Evolutionary conservation across 2,329 filamentous ascomycete genomes (phyloP).

Genomic region (Sporothrix pseudoabietina): DNA sequence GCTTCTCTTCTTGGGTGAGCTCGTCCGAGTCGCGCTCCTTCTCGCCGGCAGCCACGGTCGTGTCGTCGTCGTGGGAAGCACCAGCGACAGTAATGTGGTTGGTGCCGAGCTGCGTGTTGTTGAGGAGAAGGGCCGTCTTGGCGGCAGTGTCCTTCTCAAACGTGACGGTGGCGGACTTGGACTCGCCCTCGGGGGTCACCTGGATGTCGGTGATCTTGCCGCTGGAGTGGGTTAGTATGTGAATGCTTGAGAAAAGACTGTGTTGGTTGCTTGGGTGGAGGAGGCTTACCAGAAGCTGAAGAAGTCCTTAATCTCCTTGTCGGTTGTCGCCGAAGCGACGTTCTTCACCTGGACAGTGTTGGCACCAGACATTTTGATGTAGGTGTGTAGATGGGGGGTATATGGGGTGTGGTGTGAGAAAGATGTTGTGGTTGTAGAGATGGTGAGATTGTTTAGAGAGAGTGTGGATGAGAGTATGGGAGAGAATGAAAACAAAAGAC

Average conservation of each 20-base stretch:
- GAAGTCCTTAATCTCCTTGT: conserved; percentile 93
- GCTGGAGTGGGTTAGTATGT: conserved; percentile 48
- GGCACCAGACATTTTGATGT: conserved; percentile 32
- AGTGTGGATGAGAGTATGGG: neutral
- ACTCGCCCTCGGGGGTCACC: conserved; percentile 67
- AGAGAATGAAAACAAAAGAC: neutral
- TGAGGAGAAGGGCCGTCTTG: conserved; percentile 93
- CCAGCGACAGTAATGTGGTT: conserved; percentile 78
- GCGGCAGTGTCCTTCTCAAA: conserved; percentile 97
- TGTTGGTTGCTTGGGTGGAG: no score
- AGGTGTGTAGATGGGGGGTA: neutral
- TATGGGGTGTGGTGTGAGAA: neutral
- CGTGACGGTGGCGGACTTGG: conserved; percentile 84
- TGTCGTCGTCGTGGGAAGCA: conserved; percentile 64
- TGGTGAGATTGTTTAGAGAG: neutral
- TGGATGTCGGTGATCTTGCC: conserved; percentile 89
- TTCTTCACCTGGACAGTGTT: conserved; percentile 70
- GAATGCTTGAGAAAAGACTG: neutral
- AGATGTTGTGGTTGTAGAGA: neutral
- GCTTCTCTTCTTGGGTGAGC: conserved; percentile 95
- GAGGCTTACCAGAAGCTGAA: conserved; percentile 84
- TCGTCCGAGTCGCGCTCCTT: conserved; percentile 62
- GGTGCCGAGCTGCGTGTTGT: conserved; percentile 91
- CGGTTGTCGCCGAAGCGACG: conserved; percentile 77
- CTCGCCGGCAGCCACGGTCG: conserved; percentile 49